These are phyloP conservation scores for Plasmodium relictum DNA, from an alignment of 169 alveolate species.

Conservation along the genomic window DNA sequence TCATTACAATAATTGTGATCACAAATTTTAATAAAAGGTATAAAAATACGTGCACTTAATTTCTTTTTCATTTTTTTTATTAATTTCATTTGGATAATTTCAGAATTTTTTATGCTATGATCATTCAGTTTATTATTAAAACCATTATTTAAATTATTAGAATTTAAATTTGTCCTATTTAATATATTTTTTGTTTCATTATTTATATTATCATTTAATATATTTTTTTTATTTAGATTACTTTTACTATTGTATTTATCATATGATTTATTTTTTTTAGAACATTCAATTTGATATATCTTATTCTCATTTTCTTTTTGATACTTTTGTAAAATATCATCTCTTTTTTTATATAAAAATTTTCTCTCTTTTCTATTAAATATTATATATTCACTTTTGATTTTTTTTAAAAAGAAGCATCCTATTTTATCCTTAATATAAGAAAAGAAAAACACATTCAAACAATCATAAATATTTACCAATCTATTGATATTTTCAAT, in stretches of 20 bases:
- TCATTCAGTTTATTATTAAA: neutral
- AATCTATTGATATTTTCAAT: conserved; percentile 7
- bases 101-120: neutral
- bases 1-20: neutral
- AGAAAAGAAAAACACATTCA: conserved; percentile 2
- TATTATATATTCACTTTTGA: conserved; percentile 33
- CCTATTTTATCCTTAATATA: conserved; percentile 32
- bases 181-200: neutral
- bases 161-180: neutral
- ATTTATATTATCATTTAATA: neutral
- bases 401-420: conserved; percentile 11
- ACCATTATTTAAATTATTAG: neutral
- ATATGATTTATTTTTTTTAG: neutral
- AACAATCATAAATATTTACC: conserved; percentile 13
- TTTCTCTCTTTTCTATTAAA: conserved; percentile 43
- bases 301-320: neutral
- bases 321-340: conserved; percentile 2
- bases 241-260: neutral
- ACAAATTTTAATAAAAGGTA: conserved; percentile 26
- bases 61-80: conserved; percentile 47
- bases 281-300: neutral
- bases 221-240: neutral
- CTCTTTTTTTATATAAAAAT: conserved; percentile 12
- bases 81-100: conserved; percentile 22
- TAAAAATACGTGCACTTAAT: conserved; percentile 23